Base-by-base conservation (phyloP, 441 rosid genomes). In the Codiaeum variegatum region DNA sequence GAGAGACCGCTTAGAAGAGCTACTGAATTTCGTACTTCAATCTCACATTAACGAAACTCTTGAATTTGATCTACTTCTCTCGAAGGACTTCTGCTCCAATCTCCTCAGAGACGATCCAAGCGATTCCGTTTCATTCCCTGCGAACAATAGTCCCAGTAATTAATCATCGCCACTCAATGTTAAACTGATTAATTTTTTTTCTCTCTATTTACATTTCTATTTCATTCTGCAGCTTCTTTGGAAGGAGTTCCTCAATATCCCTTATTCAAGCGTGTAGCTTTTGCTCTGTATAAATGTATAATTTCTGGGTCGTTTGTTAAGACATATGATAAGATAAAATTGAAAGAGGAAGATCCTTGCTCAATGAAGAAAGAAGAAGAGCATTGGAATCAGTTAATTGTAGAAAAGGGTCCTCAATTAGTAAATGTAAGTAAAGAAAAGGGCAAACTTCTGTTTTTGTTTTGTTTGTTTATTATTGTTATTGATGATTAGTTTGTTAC, bases 251-350 rank as follows among this genome's bases (percentile, higher is more conserved):
- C 85, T 32, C 46, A 52, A 0, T 78, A 81, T 68, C 95, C 97
- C 68, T 75, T 91, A 69, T 85, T 79, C 87, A 86, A 79, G 75
- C 81, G 76, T 65, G 78, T 93, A 12, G 88, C 91, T 64, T 86
- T 76, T 15, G 86, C 84, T 56, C 38, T 93, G 74, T 29, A 80
- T 64, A 78, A 80, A 5, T 86, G 85, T 15, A 73, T 88, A 60
- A 70, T 31, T 69, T 87, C 75, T 28, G 82, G 84, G 40, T 79
- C 49, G n/a, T 79, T 83, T 24, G 68, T 73, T 71, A 66, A 66
- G 42, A 63, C 73, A 18, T 72, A 71, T 61, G 76, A 73, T 64
- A 74, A 73, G 23, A 60, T 72, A 1, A 69, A 76, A 23, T 67
- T 84, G 69, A 47, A 58, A 67, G 40, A 40, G n/a, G 89, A 80